phyloP scores from a whole-genome alignment of 495 filamentous ascomycete genomes.

The Neurospora cerealis region DNA sequence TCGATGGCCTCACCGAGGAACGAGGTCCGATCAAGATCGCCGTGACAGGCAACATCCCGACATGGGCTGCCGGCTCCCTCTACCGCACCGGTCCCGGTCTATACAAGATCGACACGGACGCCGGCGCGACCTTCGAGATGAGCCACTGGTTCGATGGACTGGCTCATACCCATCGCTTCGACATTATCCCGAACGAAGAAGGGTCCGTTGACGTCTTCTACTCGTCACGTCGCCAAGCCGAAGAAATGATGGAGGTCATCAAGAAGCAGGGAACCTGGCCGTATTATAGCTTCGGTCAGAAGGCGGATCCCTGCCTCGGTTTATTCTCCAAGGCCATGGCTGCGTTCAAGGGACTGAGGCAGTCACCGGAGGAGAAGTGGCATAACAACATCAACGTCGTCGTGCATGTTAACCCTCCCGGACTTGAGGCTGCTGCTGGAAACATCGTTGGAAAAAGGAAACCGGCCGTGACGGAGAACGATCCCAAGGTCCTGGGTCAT shows the following conservation, averaged over 20 bases:
- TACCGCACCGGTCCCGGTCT: constrained; percentile 65
- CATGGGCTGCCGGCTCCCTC: constrained; percentile 46
- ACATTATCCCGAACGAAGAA: constrained; percentile 38
- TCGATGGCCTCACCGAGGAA: constrained; percentile 35
- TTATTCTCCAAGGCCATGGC: constrained; percentile 58
- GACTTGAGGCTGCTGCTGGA: constrained; percentile 36
- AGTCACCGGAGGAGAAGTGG: constrained; percentile 3
- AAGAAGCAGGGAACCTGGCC: constrained; percentile 38
- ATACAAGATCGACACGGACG: constrained; percentile 44
- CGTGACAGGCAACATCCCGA: constrained; percentile 32
- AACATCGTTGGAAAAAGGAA: constrained; percentile 1
- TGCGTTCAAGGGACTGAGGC: constrained; percentile 24
- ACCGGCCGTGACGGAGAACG: neutral
- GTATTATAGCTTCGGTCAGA: constrained; percentile 50
- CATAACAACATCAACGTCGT: constrained; percentile 49
- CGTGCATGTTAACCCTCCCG: constrained; percentile 41
- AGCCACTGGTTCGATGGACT: constrained; percentile 80
- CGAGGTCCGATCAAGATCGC: constrained; percentile 31
- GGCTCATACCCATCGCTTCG: constrained; percentile 63
- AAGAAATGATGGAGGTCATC: constrained; percentile 45
- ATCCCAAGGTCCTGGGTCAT: constrained; percentile 1
- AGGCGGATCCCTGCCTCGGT: constrained; percentile 56
- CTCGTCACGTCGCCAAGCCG: constrained; percentile 56
- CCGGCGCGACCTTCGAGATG: constrained; percentile 43
- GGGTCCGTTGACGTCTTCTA: constrained; percentile 45